Percentiles rank a stretch among this genome's conserved stretches.
Conservation (phyloP, 345 rosid genomes). For the Psidium guajava region DNA sequence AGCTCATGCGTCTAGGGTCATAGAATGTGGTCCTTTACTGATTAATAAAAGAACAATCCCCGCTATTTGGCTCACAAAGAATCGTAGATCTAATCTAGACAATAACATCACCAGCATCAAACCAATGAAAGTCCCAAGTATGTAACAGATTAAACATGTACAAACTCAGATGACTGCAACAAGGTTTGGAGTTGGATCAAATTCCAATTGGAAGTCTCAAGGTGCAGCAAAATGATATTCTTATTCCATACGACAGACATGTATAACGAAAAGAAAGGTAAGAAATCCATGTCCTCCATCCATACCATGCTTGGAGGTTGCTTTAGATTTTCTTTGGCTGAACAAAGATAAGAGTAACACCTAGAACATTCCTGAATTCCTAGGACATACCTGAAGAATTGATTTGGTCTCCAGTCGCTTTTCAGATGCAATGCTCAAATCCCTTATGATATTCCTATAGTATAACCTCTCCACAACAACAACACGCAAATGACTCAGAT, state of each 20-base stretch:
- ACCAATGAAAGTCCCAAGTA: background rate
- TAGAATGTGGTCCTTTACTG: background rate
- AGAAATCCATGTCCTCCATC: background rate
- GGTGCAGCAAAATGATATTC: background rate
- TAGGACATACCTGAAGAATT: constrained; percentile 53
- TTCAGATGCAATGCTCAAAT: constrained; percentile 28
- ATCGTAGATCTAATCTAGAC: background rate
- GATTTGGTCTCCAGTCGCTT: constrained; percentile 47
- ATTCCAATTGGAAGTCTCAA: background rate
- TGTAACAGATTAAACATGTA: background rate
- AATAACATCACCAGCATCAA: background rate
- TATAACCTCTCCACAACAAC: constrained; percentile 60
- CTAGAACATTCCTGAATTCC: background rate
- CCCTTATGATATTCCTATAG: constrained; percentile 53
- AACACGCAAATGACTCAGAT: constrained; percentile 32
- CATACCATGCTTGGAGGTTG: background rate
- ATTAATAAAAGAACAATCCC: background rate
- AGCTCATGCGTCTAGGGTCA: background rate
- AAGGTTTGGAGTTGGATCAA: background rate
- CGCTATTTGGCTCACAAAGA: background rate
- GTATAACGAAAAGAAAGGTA: background rate
- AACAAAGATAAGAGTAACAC: background rate
- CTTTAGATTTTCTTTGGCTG: background rate
- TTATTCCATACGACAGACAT: background rate
- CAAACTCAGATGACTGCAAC: background rate